A percentile compares a stretch with the other conserved stretches of the same genome.
Evolutionary conservation across 345 rosid genomes (phyloP).

Genomic region (Eucalyptus marginata): DNA sequence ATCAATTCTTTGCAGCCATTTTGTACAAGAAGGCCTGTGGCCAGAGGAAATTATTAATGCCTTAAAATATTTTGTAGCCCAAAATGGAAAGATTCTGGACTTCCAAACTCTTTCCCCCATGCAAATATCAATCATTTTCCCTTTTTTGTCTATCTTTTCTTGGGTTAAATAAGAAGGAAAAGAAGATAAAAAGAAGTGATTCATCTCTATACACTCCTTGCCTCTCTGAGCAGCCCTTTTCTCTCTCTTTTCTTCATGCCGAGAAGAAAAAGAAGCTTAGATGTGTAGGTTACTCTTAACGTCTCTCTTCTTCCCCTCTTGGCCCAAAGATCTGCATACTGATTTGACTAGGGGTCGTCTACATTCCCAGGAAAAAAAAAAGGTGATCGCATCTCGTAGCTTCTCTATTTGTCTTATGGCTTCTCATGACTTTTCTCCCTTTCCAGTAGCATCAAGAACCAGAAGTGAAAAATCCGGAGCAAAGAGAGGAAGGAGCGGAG

Average conservation of each 20-base stretch:
- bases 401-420: no score
- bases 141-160: background rate
- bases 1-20: background rate
- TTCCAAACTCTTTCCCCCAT: background rate
- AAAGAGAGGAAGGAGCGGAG: no score
- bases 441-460: no score
- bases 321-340: no score
- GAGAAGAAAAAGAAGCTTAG: background rate
- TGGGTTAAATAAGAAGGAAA: background rate
- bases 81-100: background rate
- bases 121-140: background rate
- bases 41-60: background rate
- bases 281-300: background rate
- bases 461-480: no score
- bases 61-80: background rate
- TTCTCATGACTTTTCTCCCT: no score
- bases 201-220: background rate
- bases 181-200: background rate
- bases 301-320: no score
- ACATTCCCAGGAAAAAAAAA: no score
- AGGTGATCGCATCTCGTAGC: no score
- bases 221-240: background rate
- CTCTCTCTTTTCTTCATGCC: background rate
- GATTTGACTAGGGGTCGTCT: no score
- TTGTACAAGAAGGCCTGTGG: background rate